Evolutionary conservation across 2,329 filamentous ascomycete species (phyloP), one percentile per base, ranked within the genome.

Genomic region (Talaromyces sp.): DNA sequence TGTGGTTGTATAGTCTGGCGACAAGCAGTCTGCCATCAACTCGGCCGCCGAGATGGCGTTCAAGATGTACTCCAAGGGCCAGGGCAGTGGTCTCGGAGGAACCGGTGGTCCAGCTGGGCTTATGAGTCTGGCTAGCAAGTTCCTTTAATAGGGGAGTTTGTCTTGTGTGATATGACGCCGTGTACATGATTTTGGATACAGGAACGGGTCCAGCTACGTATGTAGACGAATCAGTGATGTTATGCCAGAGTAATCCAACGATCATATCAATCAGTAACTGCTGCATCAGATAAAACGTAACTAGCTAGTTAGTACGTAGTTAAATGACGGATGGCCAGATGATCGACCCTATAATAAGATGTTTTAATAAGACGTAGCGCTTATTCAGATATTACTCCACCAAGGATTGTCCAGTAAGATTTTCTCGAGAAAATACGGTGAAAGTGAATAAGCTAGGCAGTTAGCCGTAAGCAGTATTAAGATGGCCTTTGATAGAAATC

Each of bases 1-100:
- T 54, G 15, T 19, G n/a, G 22, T 47, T 36, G 13, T 57, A 2
- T 60, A 78, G 75, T 65, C 83, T 28, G 84, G 88, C 5, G 89
- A 85, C 77, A 96, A 96, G 84, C 86, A 96, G 77, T 87, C 86
- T 55, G 91, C 87, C 56, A 80, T 97, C 54, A 86, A 89, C 72
- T 81, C 87, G 74, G 93, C 93, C 3, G 92, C 87, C 1, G 88
- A 96, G 82, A 89, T 91, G 84, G 93, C 92, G 2, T 76, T 96
- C 69, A 92, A 96, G 84, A 89, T 96, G 85, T 96, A 93, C 76
- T 79, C 96, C 80, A 93, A 96, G 84, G 86, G 84, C 68, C 83
- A 92, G 73, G 83, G 83, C 22, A 75, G 81, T 65, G 78, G 81
- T 39, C 74, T 78, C n/a, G 70, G 76, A 25, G 75, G 76, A 1